phyloP scores from a whole-genome alignment of 352 stramenopile genomes.

The Pythium brachiatum region DNA sequence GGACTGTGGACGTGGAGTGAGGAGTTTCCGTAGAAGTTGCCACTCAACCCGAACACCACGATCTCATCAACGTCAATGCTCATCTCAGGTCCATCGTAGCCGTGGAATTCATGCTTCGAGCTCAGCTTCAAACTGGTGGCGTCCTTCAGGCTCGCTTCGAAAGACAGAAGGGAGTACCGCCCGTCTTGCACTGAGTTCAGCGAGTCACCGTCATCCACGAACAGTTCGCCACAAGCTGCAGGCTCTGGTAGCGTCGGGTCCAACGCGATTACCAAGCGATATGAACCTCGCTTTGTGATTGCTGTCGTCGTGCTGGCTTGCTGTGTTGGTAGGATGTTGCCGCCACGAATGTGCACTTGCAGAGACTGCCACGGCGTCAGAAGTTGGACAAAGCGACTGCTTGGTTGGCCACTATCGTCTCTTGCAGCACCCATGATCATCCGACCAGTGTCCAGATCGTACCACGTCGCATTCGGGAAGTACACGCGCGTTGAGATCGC shows the following conservation, averaged over 20 bases:
- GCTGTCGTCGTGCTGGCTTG: constrained; percentile 50
- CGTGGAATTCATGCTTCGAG: constrained; percentile 31
- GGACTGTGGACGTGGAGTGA: constrained; percentile 33
- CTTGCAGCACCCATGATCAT: background rate
- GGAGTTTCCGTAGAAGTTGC: constrained; percentile 53
- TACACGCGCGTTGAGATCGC: constrained; percentile 59
- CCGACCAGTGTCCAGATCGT: constrained; percentile 54
- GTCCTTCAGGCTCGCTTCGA: constrained; percentile 36
- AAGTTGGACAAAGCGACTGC: constrained; percentile 31
- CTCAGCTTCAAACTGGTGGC: constrained; percentile 42
- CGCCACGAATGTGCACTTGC: constrained; percentile 66
- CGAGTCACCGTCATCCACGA: constrained; percentile 74
- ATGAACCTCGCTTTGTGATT: constrained; percentile 50
- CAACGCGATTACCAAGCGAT: constrained; percentile 56
- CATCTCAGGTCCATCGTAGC: constrained; percentile 73
- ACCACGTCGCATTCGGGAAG: constrained; percentile 72
- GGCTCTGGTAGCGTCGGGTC: constrained; percentile 13
- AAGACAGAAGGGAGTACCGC: constrained; percentile 52
- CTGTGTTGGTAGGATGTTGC: constrained; percentile 62
- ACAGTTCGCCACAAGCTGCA: constrained; percentile 55
- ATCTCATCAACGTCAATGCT: constrained; percentile 47
- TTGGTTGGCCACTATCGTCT: background rate
- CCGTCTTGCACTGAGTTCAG: constrained; percentile 53
- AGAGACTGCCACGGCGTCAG: constrained; percentile 53
- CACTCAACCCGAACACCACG: constrained; percentile 54